These are phyloP conservation scores for Wickerhamiella siamensis DNA, from an alignment of 805 yeast genomes.

Conservation along the genomic window DNA sequence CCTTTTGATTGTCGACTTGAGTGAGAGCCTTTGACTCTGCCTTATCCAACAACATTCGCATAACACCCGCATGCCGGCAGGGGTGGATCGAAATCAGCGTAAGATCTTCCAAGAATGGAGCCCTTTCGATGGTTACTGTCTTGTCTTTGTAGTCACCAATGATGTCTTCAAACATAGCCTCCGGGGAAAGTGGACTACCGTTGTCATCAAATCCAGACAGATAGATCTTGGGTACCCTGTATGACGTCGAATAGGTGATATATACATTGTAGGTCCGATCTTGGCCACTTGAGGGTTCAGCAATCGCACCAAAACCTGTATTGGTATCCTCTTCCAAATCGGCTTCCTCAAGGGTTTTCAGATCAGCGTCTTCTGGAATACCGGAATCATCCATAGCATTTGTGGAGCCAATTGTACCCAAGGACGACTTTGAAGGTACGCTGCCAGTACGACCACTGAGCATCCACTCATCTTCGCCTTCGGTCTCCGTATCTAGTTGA, in stretches of 20 bases:
- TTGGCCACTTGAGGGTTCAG: slow-evolving; percentile 8
- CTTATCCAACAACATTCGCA: slow-evolving; percentile 70
- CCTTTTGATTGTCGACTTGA: slow-evolving; percentile 17
- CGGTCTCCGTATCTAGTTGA: slow-evolving; percentile 23
- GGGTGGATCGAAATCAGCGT: slow-evolving; percentile 87
- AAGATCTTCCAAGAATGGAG: slow-evolving; percentile 66
- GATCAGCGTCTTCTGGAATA: too few relatives aligned
- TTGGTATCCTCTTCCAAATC: slow-evolving; percentile 29
- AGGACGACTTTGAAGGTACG: slow-evolving; percentile 3
- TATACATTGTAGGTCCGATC: slow-evolving; percentile 59
- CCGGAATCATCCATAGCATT: too few relatives aligned
- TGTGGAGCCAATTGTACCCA: slow-evolving; percentile 21
- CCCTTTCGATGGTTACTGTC: slow-evolving; percentile 88
- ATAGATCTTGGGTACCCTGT: slow-evolving; percentile 90
- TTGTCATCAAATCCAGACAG: slow-evolving; percentile 71
- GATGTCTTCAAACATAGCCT: slow-evolving; percentile 90
- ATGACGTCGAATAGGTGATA: slow-evolving; percentile 86
- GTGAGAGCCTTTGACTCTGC: slow-evolving; percentile 33
- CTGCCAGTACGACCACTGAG: slow-evolving; percentile 6
- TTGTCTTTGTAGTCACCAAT: slow-evolving; percentile 83
- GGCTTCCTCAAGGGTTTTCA: slow-evolving; percentile 18
- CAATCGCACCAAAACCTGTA: too few relatives aligned
- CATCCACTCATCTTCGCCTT: slow-evolving; percentile 29
- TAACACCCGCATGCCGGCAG: slow-evolving; percentile 86
- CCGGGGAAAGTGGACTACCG: slow-evolving; percentile 77